phyloP scores from a whole-genome alignment of 345 rosid genomes.

The Litchi chinensis region DNA sequence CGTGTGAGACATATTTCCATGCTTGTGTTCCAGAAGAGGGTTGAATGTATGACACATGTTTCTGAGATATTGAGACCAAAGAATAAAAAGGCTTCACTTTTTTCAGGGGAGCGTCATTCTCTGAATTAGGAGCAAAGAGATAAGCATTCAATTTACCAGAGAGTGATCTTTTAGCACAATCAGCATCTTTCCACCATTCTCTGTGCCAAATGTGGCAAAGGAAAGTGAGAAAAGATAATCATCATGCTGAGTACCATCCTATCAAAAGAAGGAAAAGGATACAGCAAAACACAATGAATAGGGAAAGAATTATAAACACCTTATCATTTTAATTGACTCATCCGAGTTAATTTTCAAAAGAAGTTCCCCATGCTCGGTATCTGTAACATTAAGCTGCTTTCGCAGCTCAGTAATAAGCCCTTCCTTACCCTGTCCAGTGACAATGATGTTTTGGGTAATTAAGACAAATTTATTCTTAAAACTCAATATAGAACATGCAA shows the following conservation, averaged over 20 bases:
- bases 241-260: not conserved
- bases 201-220: constrained; percentile 17
- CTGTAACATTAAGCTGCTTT: constrained; percentile 37
- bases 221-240: not conserved
- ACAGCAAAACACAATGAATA: not conserved
- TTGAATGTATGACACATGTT: constrained; percentile 11
- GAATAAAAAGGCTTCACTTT: constrained; percentile 20
- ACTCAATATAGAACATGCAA: not conserved
- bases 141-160: constrained; percentile 7
- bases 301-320: constrained; percentile 26
- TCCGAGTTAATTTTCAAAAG: constrained; percentile 35
- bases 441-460: not conserved
- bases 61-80: constrained; percentile 16
- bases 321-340: constrained; percentile 30
- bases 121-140: constrained; percentile 5
- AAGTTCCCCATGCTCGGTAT: constrained; percentile 35
- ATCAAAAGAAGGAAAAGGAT: not conserved
- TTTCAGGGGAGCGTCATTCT: constrained; percentile 10
- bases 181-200: constrained; percentile 25
- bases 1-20: constrained; percentile 6
- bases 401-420: constrained; percentile 34
- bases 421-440: constrained; percentile 30
- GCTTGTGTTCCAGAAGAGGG: constrained; percentile 18
- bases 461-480: not conserved
- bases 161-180: constrained; percentile 17